These are phyloP conservation scores for Apiospora marii DNA, from an alignment of 2,329 filamentous ascomycete species.

Conservation along the genomic window DNA sequence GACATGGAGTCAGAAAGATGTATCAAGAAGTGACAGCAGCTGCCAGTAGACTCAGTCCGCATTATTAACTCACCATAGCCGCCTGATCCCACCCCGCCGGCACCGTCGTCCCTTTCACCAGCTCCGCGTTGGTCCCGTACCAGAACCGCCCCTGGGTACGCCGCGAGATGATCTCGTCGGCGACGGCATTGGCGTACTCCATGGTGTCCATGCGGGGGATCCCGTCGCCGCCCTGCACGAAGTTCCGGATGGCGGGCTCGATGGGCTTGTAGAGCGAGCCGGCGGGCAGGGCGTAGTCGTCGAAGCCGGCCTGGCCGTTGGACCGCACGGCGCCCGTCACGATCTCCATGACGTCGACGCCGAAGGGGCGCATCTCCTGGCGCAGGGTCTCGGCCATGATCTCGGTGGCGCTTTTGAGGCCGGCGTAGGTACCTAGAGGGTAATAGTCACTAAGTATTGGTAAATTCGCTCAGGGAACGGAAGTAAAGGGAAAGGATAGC, in stretches of 20 bases:
- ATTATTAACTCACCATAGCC: slow-evolving; percentile 24
- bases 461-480: not conserved
- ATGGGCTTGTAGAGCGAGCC: slow-evolving; percentile 37
- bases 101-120: not conserved
- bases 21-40: not conserved
- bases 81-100: slow-evolving; percentile 25
- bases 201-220: slow-evolving; percentile 35
- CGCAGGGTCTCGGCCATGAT: slow-evolving; percentile 38
- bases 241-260: slow-evolving; percentile 31
- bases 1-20: not conserved
- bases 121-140: not conserved
- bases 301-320: slow-evolving; percentile 38
- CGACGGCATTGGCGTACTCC: slow-evolving; percentile 35
- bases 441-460: not conserved
- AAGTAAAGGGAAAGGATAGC: not conserved
- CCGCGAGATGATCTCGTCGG: slow-evolving; percentile 31
- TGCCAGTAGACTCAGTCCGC: slow-evolving; percentile 25
- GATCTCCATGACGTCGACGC: slow-evolving; percentile 39
- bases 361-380: slow-evolving; percentile 38
- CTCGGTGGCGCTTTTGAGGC: slow-evolving; percentile 38
- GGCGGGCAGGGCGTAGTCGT: slow-evolving; percentile 34
- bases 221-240: slow-evolving; percentile 36
- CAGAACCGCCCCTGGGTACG: slow-evolving; percentile 30
- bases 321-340: slow-evolving; percentile 37
- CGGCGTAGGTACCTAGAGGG: slow-evolving; percentile 28